Base-by-base conservation (phyloP, 331 rosid species). In the Arachis monticola region DNA sequence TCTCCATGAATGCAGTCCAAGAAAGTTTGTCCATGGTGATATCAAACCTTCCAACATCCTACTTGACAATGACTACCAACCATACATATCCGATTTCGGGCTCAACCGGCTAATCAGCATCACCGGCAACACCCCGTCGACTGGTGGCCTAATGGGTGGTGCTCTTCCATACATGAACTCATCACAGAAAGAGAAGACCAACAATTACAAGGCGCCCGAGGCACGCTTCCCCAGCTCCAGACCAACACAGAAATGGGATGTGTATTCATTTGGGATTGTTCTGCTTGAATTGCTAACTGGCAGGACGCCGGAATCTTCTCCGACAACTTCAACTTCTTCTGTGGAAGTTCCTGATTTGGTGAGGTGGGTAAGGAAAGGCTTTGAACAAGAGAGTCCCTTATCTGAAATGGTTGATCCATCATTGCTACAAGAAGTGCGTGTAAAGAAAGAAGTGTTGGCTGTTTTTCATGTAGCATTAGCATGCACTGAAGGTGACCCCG, bases 1-100 rank as follows among this genome's bases (percentile, higher is more conserved):
- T 85, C 88, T 93, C 41, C 98, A 93, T 74, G 98, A 93, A 62
- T 91, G 93, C 82, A 93, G 97, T 53, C 97, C 98, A 17, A 86
- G 96, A 60, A 93, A 93, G 64, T 93, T 87, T 42, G 93, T 93
- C 71, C 98, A 93, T 9, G 98, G 93, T 7, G 96, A 93, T 81
- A 73, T 93, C 81, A 93, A 93, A 74, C 97, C 97, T 11, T 83
- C 98, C 70, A 93, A 93, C 81, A 93, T 93, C 67, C 92, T 93
- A 30, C 77, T 93, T 2, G 97, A 91, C 87, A 79, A 78, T 47
- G 89, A 89, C 12, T 83, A 84, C 61, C 87, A 82, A 5, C 89
- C 98, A 50, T 82, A 83, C 79, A 76, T 93, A 35, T 91, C 98
- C 0, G 98, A 93, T 72, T 91, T 93, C 3, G 98, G 98, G 64